Evolutionary conservation across 2,329 filamentous ascomycete species (phyloP).

Genomic region (Colletotrichum spaethianum): DNA sequence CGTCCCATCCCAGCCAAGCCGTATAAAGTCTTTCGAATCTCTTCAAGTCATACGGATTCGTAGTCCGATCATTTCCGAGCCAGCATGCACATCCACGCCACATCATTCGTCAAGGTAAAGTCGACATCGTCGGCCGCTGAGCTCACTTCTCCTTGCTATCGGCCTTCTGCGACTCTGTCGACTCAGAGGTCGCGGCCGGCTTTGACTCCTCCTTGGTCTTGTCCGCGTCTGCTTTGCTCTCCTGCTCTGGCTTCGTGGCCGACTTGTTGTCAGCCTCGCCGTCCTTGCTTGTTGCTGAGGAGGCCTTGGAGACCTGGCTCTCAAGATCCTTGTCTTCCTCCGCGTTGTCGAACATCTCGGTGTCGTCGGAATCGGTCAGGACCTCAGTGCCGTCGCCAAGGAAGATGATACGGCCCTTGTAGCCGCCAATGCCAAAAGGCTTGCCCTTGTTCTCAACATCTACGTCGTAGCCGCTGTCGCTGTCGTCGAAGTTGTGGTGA

Average conservation of each 20-base stretch:
- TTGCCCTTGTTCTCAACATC: slow-evolving; percentile 76
- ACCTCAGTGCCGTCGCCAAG: slow-evolving; percentile 96
- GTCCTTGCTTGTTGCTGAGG: slow-evolving; percentile 39
- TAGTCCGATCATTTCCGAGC: slow-evolving; percentile 33
- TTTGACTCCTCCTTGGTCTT: slow-evolving; percentile 40
- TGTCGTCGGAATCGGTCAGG: slow-evolving; percentile 88
- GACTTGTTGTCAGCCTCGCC: slow-evolving; percentile 45
- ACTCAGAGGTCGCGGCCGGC: slow-evolving; percentile 27
- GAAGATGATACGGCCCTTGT: slow-evolving; percentile 90
- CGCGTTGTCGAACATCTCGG: slow-evolving; percentile 91
- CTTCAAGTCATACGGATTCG: slow-evolving; percentile 34
- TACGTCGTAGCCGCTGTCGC: slow-evolving; percentile 82
- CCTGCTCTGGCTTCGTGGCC: slow-evolving; percentile 44
- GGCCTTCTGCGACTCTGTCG: slow-evolving; percentile 29
- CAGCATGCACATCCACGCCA: slow-evolving; percentile 29
- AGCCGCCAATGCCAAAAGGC: slow-evolving; percentile 77
- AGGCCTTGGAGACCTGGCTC: slow-evolving; percentile 81
- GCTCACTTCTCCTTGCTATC: slow-evolving; percentile 39
- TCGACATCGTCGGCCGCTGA: slow-evolving; percentile 8
- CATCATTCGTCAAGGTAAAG: slow-evolving; percentile 24
- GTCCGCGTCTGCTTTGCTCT: slow-evolving; percentile 37
- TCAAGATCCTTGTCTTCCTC: slow-evolving; percentile 90
- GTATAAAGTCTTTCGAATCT: slow-evolving; percentile 34
- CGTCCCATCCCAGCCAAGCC: slow-evolving; percentile 42
- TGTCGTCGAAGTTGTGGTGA: slow-evolving; percentile 87